Conservation (phyloP, 1,139 yeast genomes). For the Yamadazyma buinensis region DNA sequence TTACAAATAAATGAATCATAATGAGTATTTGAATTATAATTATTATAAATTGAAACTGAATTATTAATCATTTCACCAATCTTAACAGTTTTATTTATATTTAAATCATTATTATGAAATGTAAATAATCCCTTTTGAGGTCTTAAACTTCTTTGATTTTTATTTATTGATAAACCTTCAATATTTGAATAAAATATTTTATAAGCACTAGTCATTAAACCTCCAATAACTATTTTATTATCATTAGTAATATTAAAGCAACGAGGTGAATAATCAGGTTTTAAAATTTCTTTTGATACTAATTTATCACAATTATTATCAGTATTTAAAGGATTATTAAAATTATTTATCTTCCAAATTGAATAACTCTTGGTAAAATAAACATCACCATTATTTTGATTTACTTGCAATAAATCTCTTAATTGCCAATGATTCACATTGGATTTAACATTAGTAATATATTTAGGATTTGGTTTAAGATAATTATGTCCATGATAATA, state of each 20-base stretch:
- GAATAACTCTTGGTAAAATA: slow-evolving; percentile 33
- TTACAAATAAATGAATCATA: slow-evolving; percentile 70
- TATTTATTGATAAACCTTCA: slow-evolving; percentile 18
- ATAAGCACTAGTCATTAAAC: slow-evolving; percentile 42
- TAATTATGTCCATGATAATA: slow-evolving; percentile 41
- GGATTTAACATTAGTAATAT: slow-evolving; percentile 28
- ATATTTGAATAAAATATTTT: slow-evolving; percentile 26
- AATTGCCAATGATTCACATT: slow-evolving; percentile 80
- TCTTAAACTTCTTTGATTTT: slow-evolving; percentile 12
- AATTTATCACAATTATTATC: slow-evolving; percentile 10
- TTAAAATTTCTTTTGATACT: slow-evolving; percentile 30
- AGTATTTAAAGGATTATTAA: background rate
- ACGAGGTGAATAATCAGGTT: slow-evolving; percentile 56
- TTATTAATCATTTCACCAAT: slow-evolving; percentile 83
- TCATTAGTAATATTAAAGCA: slow-evolving; percentile 58
- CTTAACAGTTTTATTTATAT: slow-evolving; percentile 46
- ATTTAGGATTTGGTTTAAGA: slow-evolving; percentile 35
- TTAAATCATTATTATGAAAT: slow-evolving; percentile 47
- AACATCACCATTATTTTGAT: slow-evolving; percentile 23
- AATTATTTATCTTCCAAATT: slow-evolving; percentile 19
- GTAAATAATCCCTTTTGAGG: slow-evolving; percentile 58
- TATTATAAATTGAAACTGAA: slow-evolving; percentile 59
- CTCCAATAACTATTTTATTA: slow-evolving; percentile 67
- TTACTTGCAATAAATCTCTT: slow-evolving; percentile 63
- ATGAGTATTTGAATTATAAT: slow-evolving; percentile 25